phyloP scores from a whole-genome alignment of 176 grass and related monocot genomes.

The Hyparrhenia diplandra region DNA sequence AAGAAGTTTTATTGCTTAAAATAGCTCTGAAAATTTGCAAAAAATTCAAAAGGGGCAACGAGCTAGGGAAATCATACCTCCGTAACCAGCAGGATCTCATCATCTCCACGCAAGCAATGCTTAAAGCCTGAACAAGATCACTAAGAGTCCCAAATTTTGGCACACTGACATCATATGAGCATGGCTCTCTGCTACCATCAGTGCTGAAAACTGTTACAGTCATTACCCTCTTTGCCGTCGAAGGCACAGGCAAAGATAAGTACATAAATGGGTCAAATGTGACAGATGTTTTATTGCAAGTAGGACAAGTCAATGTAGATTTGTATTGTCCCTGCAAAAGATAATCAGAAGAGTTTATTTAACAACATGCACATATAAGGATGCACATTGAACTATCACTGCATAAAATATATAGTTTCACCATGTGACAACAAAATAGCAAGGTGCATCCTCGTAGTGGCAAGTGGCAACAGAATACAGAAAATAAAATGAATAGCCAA shows the following conservation, averaged over 20 bases:
- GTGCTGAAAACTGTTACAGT: slow-evolving; percentile 82
- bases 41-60: neutral
- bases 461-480: neutral
- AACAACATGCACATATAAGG: neutral
- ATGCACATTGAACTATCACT: neutral
- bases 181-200: slow-evolving; percentile 60
- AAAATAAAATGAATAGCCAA: slow-evolving; percentile 4
- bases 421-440: neutral
- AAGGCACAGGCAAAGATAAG: slow-evolving; percentile 89
- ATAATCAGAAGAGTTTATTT: slow-evolving; percentile 38
- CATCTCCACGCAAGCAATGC: slow-evolving; percentile 60
- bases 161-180: slow-evolving; percentile 67
- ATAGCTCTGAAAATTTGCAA: slow-evolving; percentile 11
- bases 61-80: slow-evolving; percentile 50
- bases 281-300: slow-evolving; percentile 68
- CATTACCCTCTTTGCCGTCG: slow-evolving; percentile 69
- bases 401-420: slow-evolving; percentile 4
- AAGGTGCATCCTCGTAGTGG: neutral
- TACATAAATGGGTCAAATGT: slow-evolving; percentile 99
- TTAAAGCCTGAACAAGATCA: slow-evolving; percentile 77
- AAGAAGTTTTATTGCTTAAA: slow-evolving; percentile 20
- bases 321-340: slow-evolving; percentile 89
- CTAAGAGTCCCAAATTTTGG: slow-evolving; percentile 76
- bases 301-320: slow-evolving; percentile 81
- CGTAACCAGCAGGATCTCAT: slow-evolving; percentile 74